Base-by-base conservation (phyloP, 495 filamentous ascomycete genomes). In the Amorphotheca resinae region DNA sequence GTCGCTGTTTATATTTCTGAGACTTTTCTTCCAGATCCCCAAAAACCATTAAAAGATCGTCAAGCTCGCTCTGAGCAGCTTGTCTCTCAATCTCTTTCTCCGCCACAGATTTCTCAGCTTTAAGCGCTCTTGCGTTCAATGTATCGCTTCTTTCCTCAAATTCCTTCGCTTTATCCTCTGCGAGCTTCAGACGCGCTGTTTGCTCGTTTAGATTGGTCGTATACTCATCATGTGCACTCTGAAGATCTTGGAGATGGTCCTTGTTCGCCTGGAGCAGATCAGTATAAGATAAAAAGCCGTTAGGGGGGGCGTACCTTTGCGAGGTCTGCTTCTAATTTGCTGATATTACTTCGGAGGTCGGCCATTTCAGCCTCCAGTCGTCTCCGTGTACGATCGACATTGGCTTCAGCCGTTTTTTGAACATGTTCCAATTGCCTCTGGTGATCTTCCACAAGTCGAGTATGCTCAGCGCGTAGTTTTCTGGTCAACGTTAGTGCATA, bases 11-110 rank as follows among this genome's bases (percentile, higher is more conserved):
- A 54, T 91, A 87, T 44, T 75, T 75, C 8, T 70, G 66, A 45
- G 80, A 68, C 67, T 89, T 93, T 38, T 87, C 81, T 59, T 93
- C 86, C n/a, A 91, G 51, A 53, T 93, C 86, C n/a, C 74, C 81
- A 59, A 93, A 82, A 23, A 93, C 78, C 67, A 91, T 82, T 28
- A 93, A 63, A 51, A 93, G 65, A 60, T 93, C 86, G 50, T 93
- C 86, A 22, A 88, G 62, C 56, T 91, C 85, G 17, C 61, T 52
- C 53, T 89, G 83, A 17, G 69, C 70, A 16, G 74, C 62, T 42
- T 73, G 65, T 35, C 73, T 73, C 48, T 80, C 74, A 50, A 77
- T 73, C 53, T 85, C 81, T 52, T 76, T 81, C 44, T 72, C 61
- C 26, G 64, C 59, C 15, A 61, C 14, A 4, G 62, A 52, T 14